These are phyloP conservation scores for Heritiera littoralis DNA, from an alignment of 345 rosid species.

Conservation along the genomic window DNA sequence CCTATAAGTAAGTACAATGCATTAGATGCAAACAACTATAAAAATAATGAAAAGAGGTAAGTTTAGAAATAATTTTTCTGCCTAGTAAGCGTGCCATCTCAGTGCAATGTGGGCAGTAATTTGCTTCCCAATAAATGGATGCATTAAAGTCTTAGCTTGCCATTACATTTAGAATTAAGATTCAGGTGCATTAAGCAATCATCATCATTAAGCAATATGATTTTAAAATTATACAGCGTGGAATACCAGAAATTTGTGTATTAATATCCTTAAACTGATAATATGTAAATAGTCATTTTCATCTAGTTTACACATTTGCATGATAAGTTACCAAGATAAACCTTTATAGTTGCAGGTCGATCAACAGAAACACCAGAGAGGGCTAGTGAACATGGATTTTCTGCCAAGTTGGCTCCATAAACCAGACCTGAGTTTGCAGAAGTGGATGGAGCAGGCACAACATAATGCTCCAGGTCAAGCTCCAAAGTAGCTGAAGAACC, in stretches of 20 bases:
- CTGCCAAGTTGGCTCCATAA: conserved; percentile 89
- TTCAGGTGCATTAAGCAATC: conserved; percentile 7
- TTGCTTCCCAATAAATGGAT: background rate
- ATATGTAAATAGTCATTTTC: conserved; percentile 1
- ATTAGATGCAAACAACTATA: conserved; percentile 19
- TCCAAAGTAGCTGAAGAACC: conserved; percentile 76
- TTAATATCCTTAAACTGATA: conserved; percentile 12
- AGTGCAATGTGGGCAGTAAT: conserved; percentile 21
- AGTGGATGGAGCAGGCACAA: conserved; percentile 89
- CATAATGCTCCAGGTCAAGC: conserved; percentile 97
- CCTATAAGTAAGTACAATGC: conserved; percentile 35
- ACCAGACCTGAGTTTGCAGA: conserved; percentile 69
- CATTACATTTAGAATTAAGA: conserved; percentile 7
- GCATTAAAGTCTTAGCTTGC: background rate
- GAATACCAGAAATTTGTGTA: conserved; percentile 14
- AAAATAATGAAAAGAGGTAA: conserved; percentile 8
- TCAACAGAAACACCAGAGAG: conserved; percentile 51
- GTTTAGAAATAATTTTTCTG: conserved; percentile 11
- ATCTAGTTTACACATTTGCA: conserved; percentile 18
- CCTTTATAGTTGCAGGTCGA: conserved; percentile 71
- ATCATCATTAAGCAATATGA: background rate
- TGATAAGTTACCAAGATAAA: conserved; percentile 43
- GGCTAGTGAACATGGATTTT: conserved; percentile 81
- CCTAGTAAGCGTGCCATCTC: conserved; percentile 9
- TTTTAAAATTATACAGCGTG: background rate